A percentile compares a stretch with the other conserved stretches of the same genome.
Conservation (phyloP, 169 alveolate genomes). For the Amoebophrya sp. region DNA sequence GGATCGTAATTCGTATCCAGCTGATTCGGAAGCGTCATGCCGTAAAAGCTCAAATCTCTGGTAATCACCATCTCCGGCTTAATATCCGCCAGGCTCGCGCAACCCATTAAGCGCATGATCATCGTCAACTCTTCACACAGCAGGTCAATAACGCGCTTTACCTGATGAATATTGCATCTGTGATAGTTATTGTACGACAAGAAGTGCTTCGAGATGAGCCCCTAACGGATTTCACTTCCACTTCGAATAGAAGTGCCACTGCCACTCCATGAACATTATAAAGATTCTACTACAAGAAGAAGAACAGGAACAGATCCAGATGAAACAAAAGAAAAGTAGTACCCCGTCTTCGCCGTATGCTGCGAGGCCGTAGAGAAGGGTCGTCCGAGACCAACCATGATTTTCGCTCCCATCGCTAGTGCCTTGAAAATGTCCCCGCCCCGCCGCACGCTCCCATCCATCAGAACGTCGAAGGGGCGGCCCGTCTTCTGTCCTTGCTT, state of each 20-base stretch:
- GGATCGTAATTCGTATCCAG: not conserved
- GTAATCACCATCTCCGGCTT: not conserved
- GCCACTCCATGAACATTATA: no score
- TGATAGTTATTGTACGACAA: no score
- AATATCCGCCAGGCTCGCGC: not conserved
- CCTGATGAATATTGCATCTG: no score
- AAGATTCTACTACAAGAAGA: no score
- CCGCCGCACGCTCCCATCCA: constrained; percentile 66
- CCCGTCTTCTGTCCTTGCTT: not conserved
- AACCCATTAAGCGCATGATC: constrained; percentile 57
- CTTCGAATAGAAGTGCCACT: no score
- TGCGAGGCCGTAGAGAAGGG: constrained; percentile 57
- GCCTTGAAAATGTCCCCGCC: constrained; percentile 62
- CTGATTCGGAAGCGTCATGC: not conserved
- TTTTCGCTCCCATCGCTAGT: constrained; percentile 59
- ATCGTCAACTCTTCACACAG: constrained; percentile 53
- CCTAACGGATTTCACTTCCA: no score
- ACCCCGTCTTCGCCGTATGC: constrained; percentile 58
- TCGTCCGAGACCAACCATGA: constrained; percentile 60
- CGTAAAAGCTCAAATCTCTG: not conserved
- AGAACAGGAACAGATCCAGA: no score
- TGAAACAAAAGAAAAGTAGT: no score
- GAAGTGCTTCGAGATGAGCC: no score
- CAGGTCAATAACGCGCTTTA: constrained; percentile 40
- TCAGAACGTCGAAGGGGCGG: constrained; percentile 50